phyloP scores from a whole-genome alignment of 352 stramenopile species.

The Pythium guiyangense region DNA sequence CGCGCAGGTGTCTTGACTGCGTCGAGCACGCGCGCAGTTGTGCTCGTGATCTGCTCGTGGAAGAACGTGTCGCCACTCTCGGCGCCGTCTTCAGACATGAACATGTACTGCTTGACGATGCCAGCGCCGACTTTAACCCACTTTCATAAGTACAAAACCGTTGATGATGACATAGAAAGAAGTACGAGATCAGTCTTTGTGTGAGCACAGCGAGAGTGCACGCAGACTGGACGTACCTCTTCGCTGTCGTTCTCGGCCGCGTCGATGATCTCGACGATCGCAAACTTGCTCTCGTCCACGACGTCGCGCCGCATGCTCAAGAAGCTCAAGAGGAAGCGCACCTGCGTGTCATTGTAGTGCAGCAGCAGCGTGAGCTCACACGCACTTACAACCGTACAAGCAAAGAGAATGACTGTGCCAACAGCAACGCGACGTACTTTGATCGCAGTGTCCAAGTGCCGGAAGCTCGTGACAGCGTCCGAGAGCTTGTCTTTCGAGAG shows the following conservation, averaged over 20 bases:
- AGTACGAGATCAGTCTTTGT: background rate
- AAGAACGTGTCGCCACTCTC: constrained; percentile 52
- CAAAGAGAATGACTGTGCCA: background rate
- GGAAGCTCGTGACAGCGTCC: constrained; percentile 55
- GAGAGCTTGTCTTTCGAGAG: constrained; percentile 54
- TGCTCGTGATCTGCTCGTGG: constrained; percentile 47
- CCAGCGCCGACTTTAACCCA: constrained; percentile 64
- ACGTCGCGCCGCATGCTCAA: constrained; percentile 57
- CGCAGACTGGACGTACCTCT: constrained; percentile 24
- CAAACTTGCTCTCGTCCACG: constrained; percentile 39
- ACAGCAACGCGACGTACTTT: constrained; percentile 31
- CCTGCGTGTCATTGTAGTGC: constrained; percentile 12
- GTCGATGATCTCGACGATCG: constrained; percentile 44
- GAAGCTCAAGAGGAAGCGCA: constrained; percentile 60
- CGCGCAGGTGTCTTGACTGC: constrained; percentile 17
- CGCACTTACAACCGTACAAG: too few relatives aligned
- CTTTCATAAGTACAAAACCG: constrained; percentile 5
- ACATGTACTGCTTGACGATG: constrained; percentile 69
- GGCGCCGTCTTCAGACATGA: constrained; percentile 32
- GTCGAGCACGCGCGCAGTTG: constrained; percentile 37
- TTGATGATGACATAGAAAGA: background rate
- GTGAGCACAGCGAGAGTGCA: background rate
- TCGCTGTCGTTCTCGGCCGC: constrained; percentile 55
- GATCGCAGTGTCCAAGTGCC: constrained; percentile 54
- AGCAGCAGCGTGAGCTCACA: too few relatives aligned